Evolutionary conservation across 2,329 filamentous ascomycete species (phyloP).

Genomic region (Moelleriella libera): DNA sequence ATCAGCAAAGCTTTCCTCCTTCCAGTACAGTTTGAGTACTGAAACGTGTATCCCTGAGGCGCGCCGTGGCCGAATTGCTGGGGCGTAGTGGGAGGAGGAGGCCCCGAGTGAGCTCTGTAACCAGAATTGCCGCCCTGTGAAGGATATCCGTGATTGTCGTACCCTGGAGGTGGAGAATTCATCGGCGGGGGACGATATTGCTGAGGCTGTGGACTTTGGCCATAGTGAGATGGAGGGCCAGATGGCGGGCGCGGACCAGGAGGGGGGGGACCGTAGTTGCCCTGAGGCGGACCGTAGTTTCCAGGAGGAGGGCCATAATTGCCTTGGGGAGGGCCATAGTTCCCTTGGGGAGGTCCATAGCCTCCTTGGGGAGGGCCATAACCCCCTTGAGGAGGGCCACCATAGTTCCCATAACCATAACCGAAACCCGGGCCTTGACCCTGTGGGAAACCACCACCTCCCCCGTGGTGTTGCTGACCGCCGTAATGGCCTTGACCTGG

Average conservation of each 20-base stretch:
- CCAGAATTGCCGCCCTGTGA: slow-evolving; percentile 14
- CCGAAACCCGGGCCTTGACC: too few species aligned
- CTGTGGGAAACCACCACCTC: too few species aligned
- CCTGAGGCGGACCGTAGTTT: slow-evolving; percentile 12
- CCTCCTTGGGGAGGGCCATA: slow-evolving; percentile 10
- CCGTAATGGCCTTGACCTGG: too few species aligned
- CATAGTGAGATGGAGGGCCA: slow-evolving; percentile 8
- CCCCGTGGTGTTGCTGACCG: too few species aligned
- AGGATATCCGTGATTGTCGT: slow-evolving; percentile 34
- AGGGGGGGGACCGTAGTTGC: slow-evolving; percentile 9
- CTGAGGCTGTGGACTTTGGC: slow-evolving; percentile 4
- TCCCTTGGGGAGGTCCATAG: slow-evolving; percentile 8
- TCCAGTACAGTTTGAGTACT: slow-evolving; percentile 64
- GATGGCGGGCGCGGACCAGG: slow-evolving; percentile 9
- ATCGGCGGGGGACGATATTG: slow-evolving; percentile 14
- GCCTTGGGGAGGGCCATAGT: slow-evolving; percentile 6
- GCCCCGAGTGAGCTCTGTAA: slow-evolving; percentile 15
- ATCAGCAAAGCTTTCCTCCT: slow-evolving; percentile 61
- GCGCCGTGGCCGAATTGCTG: slow-evolving; percentile 55
- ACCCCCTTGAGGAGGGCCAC: slow-evolving; percentile 11
- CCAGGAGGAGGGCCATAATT: slow-evolving; percentile 4
- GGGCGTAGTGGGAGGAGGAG: slow-evolving; percentile 31
- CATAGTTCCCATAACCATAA: slow-evolving; percentile 10
- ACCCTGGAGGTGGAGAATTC: slow-evolving; percentile 25
- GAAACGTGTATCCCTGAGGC: slow-evolving; percentile 54